Conservation (phyloP, 1,284 basidiomycete species). For the Cryptococcus sp. region DNA sequence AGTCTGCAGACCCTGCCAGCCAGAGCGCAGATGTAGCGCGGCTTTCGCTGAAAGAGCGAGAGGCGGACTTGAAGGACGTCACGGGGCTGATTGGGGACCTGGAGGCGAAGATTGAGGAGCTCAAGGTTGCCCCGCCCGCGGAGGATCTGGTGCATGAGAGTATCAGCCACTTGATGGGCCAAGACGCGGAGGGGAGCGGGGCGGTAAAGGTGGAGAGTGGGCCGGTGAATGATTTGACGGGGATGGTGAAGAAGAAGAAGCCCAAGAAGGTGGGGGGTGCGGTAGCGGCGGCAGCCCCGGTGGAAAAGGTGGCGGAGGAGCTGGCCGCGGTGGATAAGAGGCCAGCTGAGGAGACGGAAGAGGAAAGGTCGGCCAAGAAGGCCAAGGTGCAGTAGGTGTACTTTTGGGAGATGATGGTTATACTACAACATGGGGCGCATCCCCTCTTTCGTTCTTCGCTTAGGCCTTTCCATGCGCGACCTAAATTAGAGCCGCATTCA, state of each 20-base stretch:
- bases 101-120: conserved; percentile 80
- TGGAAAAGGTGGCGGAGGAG: conserved; percentile 11
- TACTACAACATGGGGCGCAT: no score
- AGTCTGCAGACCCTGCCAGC: conserved; percentile 40
- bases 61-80: conserved; percentile 72
- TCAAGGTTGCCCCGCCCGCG: conserved; percentile 67
- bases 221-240: conserved; percentile 72
- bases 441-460: neutral
- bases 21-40: conserved; percentile 44
- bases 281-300: conserved; percentile 22
- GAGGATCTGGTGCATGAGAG: conserved; percentile 52
- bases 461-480: neutral
- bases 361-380: conserved; percentile 58
- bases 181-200: conserved; percentile 2
- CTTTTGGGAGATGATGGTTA: no score
- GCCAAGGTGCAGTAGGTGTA: conserved; percentile 55
- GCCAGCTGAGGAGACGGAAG: conserved; percentile 57
- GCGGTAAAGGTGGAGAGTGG: conserved; percentile 27
- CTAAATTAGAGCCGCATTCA: neutral
- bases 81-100: conserved; percentile 71
- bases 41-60: conserved; percentile 65
- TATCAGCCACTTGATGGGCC: conserved; percentile 48
- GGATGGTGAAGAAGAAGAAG: conserved; percentile 77
- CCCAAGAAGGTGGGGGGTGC: conserved; percentile 36
- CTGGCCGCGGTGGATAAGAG: conserved; percentile 5